phyloP scores from a whole-genome alignment of 768 basidiomycete genomes.

The Galerina sulciceps region DNA sequence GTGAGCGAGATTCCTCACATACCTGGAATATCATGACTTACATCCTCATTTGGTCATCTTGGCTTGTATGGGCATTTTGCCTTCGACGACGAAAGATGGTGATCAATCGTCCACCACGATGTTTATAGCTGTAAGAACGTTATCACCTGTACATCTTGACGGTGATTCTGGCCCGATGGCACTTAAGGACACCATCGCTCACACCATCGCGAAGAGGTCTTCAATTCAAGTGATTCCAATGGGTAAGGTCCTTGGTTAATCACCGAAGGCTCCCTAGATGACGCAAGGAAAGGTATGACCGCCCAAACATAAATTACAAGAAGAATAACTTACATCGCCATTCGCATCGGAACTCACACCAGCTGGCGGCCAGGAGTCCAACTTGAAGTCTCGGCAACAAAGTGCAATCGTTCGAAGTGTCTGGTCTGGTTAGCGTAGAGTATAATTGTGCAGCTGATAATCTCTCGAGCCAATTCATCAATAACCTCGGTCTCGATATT shows the following conservation, averaged over 20 bases:
- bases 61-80: constrained; percentile 62
- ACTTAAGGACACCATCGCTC: constrained; percentile 84
- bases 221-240: constrained; percentile 95
- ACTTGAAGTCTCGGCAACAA: constrained; percentile 92
- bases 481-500: constrained; percentile 65
- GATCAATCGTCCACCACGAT: constrained; percentile 87
- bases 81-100: constrained; percentile 85
- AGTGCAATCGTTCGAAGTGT: constrained; percentile 92
- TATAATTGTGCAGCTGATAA: constrained; percentile 91
- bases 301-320: neutral
- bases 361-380: constrained; percentile 82
- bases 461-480: constrained; percentile 70
- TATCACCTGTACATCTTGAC: constrained; percentile 99
- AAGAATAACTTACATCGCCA: constrained; percentile 55
- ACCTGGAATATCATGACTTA: constrained; percentile 19
- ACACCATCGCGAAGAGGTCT: constrained; percentile 92
- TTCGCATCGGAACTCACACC: constrained; percentile 42
- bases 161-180: constrained; percentile 85
- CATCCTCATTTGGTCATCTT: constrained; percentile 57
- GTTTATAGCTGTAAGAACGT: constrained; percentile 85
- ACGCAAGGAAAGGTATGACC: constrained; percentile 14
- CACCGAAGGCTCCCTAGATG: constrained; percentile 66
- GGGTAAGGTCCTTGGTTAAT: constrained; percentile 75
- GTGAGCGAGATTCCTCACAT: constrained; percentile 3
- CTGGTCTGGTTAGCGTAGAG: constrained; percentile 99